A percentile compares a stretch with the other conserved stretches of the same genome.
These are phyloP conservation scores for Citrus medica DNA, from an alignment of 345 rosid genomes.

Conservation along the genomic window DNA sequence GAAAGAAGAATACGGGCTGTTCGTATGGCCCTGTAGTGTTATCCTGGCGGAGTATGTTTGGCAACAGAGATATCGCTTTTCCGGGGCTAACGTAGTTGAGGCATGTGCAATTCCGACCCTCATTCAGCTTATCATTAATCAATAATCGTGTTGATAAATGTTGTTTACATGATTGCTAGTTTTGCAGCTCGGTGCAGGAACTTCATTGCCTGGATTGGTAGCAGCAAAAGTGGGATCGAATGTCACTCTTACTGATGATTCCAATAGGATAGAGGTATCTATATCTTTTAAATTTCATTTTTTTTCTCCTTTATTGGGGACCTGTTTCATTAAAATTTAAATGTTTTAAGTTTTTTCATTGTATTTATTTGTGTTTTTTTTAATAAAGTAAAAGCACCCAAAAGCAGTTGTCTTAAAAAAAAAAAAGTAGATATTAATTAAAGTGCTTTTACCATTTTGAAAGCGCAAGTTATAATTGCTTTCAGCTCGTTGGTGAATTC, in stretches of 20 bases:
- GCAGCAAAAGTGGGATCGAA: slow-evolving; percentile 80
- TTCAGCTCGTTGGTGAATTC: background rate
- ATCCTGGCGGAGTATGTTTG: slow-evolving; percentile 89
- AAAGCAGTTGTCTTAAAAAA: background rate
- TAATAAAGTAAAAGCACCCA: background rate
- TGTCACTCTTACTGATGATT: slow-evolving; percentile 72
- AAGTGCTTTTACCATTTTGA: background rate
- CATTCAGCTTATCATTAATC: background rate
- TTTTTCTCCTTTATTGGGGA: background rate
- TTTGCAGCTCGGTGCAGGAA: slow-evolving; percentile 82
- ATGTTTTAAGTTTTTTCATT: background rate
- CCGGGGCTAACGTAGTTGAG: slow-evolving; percentile 56
- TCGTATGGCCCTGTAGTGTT: slow-evolving; percentile 86
- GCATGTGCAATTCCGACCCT: slow-evolving; percentile 23
- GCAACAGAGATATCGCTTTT: slow-evolving; percentile 72
- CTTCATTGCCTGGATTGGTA: slow-evolving; percentile 68
- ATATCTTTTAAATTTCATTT: background rate
- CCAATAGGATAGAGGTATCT: slow-evolving; percentile 53
- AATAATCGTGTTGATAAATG: background rate
- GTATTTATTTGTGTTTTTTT: background rate
- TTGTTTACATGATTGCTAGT: background rate
- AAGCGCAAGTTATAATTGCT: background rate
- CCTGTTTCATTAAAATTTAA: background rate
- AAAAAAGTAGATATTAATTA: background rate
- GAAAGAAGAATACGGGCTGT: slow-evolving; percentile 88